Evolutionary conservation across 495 filamentous ascomycete species (phyloP).

Genomic region (Neurospora sp.): DNA sequence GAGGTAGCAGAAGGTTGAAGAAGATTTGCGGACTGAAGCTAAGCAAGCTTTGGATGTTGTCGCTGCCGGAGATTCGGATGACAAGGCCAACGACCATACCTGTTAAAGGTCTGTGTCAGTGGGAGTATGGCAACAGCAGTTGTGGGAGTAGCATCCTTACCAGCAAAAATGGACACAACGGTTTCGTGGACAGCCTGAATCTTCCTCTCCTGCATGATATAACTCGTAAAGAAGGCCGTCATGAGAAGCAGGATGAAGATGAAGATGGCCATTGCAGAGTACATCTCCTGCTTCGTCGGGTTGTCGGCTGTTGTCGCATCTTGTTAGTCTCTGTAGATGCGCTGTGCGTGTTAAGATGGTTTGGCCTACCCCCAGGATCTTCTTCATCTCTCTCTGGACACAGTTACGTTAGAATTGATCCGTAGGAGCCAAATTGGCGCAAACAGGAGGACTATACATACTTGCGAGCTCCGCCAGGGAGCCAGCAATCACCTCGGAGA

Average conservation of each 20-base stretch:
- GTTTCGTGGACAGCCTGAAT: constrained; percentile 97
- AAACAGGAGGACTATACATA: constrained; percentile 14
- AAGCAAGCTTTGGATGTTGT: constrained; percentile 76
- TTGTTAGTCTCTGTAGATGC: constrained; percentile 9
- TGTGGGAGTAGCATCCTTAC: constrained; percentile 36
- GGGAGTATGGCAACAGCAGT: background rate
- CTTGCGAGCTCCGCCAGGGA: constrained; percentile 32
- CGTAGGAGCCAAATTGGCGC: background rate
- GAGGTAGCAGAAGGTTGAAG: constrained; percentile 94
- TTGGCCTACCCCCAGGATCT: constrained; percentile 38
- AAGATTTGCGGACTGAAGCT: constrained; percentile 98
- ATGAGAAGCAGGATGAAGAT: constrained; percentile 91
- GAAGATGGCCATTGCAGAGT: constrained; percentile 91
- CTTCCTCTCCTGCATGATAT: constrained; percentile 86
- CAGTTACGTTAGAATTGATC: constrained; percentile 13
- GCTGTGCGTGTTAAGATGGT: background rate
- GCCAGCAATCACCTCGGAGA: constrained; percentile 26
- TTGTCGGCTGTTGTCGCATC: constrained; percentile 27
- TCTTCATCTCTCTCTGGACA: constrained; percentile 40
- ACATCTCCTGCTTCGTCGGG: constrained; percentile 69
- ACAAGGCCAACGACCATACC: constrained; percentile 94
- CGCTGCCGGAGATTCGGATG: constrained; percentile 65
- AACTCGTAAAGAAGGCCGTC: constrained; percentile 90
- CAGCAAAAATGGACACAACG: constrained; percentile 94
- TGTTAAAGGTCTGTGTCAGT: constrained; percentile 25